Evolutionary conservation across 139 green algal genomes (phyloP), one percentile per base, ranked within the genome.

Genomic region (Tetradesmus lagerheimii): DNA sequence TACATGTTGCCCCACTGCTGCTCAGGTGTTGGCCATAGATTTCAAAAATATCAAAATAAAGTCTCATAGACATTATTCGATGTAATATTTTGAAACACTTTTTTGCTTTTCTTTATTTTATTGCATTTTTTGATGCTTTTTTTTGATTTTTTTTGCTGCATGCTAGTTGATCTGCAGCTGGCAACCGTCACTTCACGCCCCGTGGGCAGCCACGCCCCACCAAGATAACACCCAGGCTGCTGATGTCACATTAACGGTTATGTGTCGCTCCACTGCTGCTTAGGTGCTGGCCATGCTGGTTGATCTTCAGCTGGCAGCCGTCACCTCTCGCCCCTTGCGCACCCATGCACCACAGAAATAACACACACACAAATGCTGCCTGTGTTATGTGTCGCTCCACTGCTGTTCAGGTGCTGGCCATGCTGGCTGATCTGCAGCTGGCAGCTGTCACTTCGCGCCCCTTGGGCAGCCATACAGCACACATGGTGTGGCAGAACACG

Each of bases 361-460:
- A n/a, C n/a, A n/a, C n/a, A n/a, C n/a, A n/a, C n/a, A n/a, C n/a
- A n/a, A n/a, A n/a, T n/a, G n/a, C n/a, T n/a, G n/a, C 34, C 4
- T 16, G n/a, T n/a, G n/a, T n/a, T n/a, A n/a, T n/a, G n/a, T n/a
- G n/a, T n/a, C n/a, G n/a, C n/a, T n/a, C n/a, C n/a, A n/a, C n/a
- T n/a, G 66, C 41, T 88, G 41, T 62, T 39, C 83, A 88, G 83
- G 83, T 88, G 64, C 64, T 88, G 29, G 62, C 62, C 64, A 88
- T 88, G 64, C 64, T 88, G 9, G 39, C 67, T 41, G 83, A 88
- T n/a, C 38, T 88, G 5, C 62, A 88, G 37, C n/a, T 88, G 38
- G n/a, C 37, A 64, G 31, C 35, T 18, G 34, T 64, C 8, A 64
- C 11, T 1, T 34, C 43, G 11, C 34, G 39, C 38, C 83, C 47